A percentile compares a stretch with the other conserved stretches of the same genome.
phyloP scores from a whole-genome alignment of 768 basidiomycete genomes.

The Clathrus columnatus region DNA sequence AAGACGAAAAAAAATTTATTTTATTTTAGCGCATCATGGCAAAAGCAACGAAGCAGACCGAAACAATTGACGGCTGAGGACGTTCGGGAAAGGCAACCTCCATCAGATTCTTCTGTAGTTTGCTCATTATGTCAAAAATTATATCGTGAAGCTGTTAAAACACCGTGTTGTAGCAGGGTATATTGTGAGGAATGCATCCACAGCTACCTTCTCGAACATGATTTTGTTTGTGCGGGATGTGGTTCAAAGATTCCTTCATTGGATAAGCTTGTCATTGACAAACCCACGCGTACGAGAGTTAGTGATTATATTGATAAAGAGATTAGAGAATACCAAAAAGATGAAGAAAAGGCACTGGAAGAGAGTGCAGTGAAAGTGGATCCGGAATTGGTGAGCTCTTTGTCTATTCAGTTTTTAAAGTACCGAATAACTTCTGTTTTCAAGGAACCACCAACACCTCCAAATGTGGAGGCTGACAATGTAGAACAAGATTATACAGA shows the following conservation, averaged over 20 bases:
- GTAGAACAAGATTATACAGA: conserved; percentile 64
- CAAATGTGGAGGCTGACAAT: conserved; percentile 19
- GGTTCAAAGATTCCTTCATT: conserved; percentile 79
- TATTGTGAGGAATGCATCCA: conserved; percentile 99
- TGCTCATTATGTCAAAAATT: conserved; percentile 93
- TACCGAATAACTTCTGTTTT: not conserved
- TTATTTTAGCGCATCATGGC: conserved; percentile 74
- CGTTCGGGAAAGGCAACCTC: conserved; percentile 69
- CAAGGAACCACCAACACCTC: not conserved
- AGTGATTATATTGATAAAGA: conserved; percentile 73
- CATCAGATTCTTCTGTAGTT: conserved; percentile 67
- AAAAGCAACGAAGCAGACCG: conserved; percentile 75
- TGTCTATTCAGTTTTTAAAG: not conserved
- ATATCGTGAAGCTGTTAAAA: conserved; percentile 89
- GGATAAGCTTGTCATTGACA: conserved; percentile 79
- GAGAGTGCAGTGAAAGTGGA: conserved; percentile 16
- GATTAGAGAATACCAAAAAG: conserved; percentile 64
- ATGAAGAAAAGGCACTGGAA: conserved; percentile 34
- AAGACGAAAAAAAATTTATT: not conserved
- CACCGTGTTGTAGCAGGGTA: conserved; percentile 83
- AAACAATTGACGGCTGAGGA: conserved; percentile 83
- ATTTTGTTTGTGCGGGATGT: conserved; percentile 91
- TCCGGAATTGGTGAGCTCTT: not conserved
- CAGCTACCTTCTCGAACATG: conserved; percentile 86
- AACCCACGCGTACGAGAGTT: conserved; percentile 68